Evolutionary conservation across 331 rosid genomes (phyloP).

Genomic region (Quercus phellos): DNA sequence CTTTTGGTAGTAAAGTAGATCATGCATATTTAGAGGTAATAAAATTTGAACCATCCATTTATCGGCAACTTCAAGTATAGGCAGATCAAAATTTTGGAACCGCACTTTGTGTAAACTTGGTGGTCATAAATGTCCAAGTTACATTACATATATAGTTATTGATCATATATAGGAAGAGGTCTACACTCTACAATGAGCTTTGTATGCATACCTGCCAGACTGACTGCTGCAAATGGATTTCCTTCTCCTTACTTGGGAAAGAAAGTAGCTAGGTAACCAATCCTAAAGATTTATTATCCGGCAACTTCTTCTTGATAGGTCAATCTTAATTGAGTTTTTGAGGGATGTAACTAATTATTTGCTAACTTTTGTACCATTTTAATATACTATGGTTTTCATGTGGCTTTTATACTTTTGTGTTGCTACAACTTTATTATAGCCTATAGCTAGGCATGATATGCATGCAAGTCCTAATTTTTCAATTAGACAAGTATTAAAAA

Average conservation of each 20-base stretch:
- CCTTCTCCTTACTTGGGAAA: too few species aligned
- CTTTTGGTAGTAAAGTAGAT: too few species aligned
- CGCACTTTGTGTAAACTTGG: too few species aligned
- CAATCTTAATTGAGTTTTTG: neutral
- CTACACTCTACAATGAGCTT: neutral
- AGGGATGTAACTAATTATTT: neutral
- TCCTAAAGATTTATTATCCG: neutral
- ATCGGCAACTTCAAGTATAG: neutral
- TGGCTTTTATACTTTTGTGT: neutral
- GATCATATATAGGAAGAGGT: neutral
- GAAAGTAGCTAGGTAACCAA: too few species aligned
- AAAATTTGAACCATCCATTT: neutral
- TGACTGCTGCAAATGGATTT: neutral
- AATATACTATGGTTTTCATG: neutral
- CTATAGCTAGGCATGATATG: too few species aligned
- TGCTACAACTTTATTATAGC: too few species aligned
- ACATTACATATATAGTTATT: neutral
- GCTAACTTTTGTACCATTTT: too few species aligned
- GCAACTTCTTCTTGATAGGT: neutral
- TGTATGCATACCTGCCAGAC: neutral
- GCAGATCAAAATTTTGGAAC: neutral
- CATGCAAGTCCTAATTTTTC: too few species aligned
- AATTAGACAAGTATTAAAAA: too few species aligned
- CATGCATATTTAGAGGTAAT: too few species aligned
- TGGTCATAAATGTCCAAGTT: too few species aligned